A percentile compares a stretch with the other conserved stretches of the same genome.
Conservation (phyloP, 345 rosid genomes). For the Moringa oleifera region DNA sequence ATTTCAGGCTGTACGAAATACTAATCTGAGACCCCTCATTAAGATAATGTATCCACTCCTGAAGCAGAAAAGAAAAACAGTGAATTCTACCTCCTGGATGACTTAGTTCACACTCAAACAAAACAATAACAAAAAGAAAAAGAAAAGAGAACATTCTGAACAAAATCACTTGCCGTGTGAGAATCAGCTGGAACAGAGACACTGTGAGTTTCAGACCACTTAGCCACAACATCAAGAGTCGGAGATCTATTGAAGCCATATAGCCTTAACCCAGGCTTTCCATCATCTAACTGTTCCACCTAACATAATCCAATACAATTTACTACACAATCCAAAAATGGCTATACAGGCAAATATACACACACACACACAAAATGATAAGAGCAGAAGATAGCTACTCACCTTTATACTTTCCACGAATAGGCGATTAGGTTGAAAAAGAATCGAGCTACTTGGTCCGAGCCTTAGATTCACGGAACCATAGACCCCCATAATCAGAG, state of each 20-base stretch:
- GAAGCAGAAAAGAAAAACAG: slow-evolving; percentile 13
- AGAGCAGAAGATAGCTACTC: slow-evolving; percentile 8
- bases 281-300: slow-evolving; percentile 63
- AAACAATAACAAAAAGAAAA: slow-evolving; percentile 5
- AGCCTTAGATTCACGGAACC: slow-evolving; percentile 55
- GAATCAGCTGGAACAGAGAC: slow-evolving; percentile 60
- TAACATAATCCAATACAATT: slow-evolving; percentile 24
- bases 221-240: slow-evolving; percentile 48
- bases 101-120: too few species aligned
- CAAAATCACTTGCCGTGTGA: slow-evolving; percentile 51
- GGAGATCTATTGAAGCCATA: slow-evolving; percentile 71
- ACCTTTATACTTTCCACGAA: slow-evolving; percentile 85
- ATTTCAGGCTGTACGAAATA: slow-evolving; percentile 57
- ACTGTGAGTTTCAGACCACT: slow-evolving; percentile 49
- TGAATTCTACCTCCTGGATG: background rate
- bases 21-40: slow-evolving; percentile 74
- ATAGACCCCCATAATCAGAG: slow-evolving; percentile 81
- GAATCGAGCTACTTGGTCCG: slow-evolving; percentile 70
- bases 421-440: slow-evolving; percentile 59
- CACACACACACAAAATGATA: too few species aligned
- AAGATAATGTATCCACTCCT: slow-evolving; percentile 78
- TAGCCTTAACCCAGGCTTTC: slow-evolving; percentile 40
- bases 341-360: background rate
- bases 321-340: background rate
- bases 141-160: slow-evolving; percentile 2